Conservation (phyloP, 2,329 filamentous ascomycete species). For the Colletotrichum tabaci region DNA sequence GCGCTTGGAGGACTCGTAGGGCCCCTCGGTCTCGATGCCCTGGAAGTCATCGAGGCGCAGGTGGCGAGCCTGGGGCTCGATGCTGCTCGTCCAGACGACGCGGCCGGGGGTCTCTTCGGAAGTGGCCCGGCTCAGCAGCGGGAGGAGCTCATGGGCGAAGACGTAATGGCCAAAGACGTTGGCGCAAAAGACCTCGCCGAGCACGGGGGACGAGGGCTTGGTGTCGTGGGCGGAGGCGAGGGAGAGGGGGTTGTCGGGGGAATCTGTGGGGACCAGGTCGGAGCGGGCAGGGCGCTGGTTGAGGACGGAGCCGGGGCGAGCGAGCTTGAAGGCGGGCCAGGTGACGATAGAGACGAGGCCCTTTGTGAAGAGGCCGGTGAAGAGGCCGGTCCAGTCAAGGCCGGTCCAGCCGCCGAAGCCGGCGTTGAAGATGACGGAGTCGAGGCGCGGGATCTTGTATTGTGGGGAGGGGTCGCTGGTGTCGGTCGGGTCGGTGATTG, state of each 20-base stretch:
- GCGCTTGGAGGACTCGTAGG: slow-evolving; percentile 92
- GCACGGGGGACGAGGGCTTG: slow-evolving; percentile 69
- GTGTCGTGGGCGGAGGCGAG: slow-evolving; percentile 28
- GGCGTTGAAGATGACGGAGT: slow-evolving; percentile 87
- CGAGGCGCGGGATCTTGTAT: slow-evolving; percentile 75
- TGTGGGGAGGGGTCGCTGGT: slow-evolving; percentile 47
- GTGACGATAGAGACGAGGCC: slow-evolving; percentile 79
- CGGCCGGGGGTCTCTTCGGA: slow-evolving; percentile 67
- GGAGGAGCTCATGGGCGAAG: slow-evolving; percentile 84
- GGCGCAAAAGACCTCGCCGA: slow-evolving; percentile 89
- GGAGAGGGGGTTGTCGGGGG: slow-evolving; percentile 30
- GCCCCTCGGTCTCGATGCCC: slow-evolving; percentile 70
- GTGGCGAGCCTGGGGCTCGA: slow-evolving; percentile 73
- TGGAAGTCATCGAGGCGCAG: slow-evolving; percentile 83
- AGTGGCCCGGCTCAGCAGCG: slow-evolving; percentile 73
- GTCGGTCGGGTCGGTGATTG: slow-evolving; percentile 61
- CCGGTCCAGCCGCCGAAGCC: slow-evolving; percentile 90
- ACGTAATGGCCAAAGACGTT: slow-evolving; percentile 98
- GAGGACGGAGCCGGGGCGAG: slow-evolving; percentile 63
- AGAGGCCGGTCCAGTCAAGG: slow-evolving; percentile 77
- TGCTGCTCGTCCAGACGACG: slow-evolving; percentile 88
- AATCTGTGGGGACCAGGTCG: slow-evolving; percentile 38
- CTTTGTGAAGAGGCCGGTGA: slow-evolving; percentile 66
- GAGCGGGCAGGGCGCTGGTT: slow-evolving; percentile 53
- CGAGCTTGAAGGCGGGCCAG: slow-evolving; percentile 84